Evolutionary conservation across 1,284 basidiomycete species (phyloP), one percentile per base, ranked within the genome.

Genomic region (Ganoderma boninense): DNA sequence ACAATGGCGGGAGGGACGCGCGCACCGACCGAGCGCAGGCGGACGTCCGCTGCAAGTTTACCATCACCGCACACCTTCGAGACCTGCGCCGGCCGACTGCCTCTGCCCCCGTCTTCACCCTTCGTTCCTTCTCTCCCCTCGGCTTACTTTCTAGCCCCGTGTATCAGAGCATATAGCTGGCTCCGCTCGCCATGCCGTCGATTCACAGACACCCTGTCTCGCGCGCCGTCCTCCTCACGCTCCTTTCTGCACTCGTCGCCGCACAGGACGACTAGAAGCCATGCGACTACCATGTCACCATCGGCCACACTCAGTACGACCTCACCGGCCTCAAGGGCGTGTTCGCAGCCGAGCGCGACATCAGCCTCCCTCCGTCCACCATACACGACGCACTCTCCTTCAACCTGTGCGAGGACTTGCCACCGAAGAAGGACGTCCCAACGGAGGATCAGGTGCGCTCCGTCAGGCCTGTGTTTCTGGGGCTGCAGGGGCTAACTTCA

Each of bases 391-490:
- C 77, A 35, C 75, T 86, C 54, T 77, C 79, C 63, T 85, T 86
- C 76, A 80, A 86, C 74, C 69, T 86, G 18, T 95, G 94, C 76
- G 83, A 79, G n/a, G 88, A 92, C 70, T 79, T 95, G 69, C 79
- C 84, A 62, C 74, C 69, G 42, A 77, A 84, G 71, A 85, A 87
- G 44, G 84, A 77, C 54, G 81, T 91, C 23, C 75, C 85, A 49
- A 82, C 87, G 6, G 78, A 80, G 44, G 94, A 95, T 80, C 93
- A 95, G 87, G 93, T 94, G 79, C 75, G 86, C 77, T 40, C n/a
- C 16, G n/a, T 4, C 16, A 46, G 38, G 38, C 10, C 20, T 54
- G 13, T 35, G 5, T 32, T 32, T n/a, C 20, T 40, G n/a, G 29
- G 60, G 60, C n/a, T 52, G 20, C 16, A 70, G 3, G 64, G 56